Conservation (phyloP, 441 rosid species). For the Arabidopsis lyrata region DNA sequence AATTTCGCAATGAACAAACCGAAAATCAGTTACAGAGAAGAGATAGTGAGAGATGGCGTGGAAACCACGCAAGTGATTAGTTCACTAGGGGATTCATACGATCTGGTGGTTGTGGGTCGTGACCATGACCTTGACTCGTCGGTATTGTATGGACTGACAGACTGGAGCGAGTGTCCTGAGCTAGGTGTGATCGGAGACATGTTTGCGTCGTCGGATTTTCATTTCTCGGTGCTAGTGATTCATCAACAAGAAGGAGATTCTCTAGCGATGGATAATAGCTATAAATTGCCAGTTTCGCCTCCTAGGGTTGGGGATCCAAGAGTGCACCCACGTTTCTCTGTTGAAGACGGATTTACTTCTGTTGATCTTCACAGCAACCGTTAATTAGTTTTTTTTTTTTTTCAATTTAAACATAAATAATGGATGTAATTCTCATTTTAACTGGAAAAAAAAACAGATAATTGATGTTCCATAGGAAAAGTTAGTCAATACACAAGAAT, state of each 20-base stretch:
- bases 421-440: slow-evolving; percentile 5
- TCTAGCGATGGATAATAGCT: slow-evolving; percentile 36
- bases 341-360: slow-evolving; percentile 42
- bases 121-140: slow-evolving; percentile 53
- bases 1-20: slow-evolving; percentile 47
- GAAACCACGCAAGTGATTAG: slow-evolving; percentile 53
- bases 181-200: slow-evolving; percentile 63
- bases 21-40: slow-evolving; percentile 51
- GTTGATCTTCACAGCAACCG: slow-evolving; percentile 29
- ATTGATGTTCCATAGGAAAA: neutral
- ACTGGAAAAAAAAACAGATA: no score
- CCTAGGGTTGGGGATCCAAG: slow-evolving; percentile 16
- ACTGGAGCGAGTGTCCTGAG: slow-evolving; percentile 73
- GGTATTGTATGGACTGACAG: slow-evolving; percentile 52
- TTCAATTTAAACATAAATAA: neutral
- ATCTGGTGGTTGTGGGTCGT: slow-evolving; percentile 64
- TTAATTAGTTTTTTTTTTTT: slow-evolving; percentile 8
- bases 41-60: slow-evolving; percentile 59
- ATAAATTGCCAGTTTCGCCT: slow-evolving; percentile 22
- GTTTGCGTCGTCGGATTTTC: slow-evolving; percentile 59
- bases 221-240: slow-evolving; percentile 54
- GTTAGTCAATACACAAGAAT: neutral
- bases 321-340: slow-evolving; percentile 40
- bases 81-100: slow-evolving; percentile 40
- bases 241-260: slow-evolving; percentile 51